Conservation (phyloP, 2,329 filamentous ascomycete genomes). For the Monosporascus sp. region DNA sequence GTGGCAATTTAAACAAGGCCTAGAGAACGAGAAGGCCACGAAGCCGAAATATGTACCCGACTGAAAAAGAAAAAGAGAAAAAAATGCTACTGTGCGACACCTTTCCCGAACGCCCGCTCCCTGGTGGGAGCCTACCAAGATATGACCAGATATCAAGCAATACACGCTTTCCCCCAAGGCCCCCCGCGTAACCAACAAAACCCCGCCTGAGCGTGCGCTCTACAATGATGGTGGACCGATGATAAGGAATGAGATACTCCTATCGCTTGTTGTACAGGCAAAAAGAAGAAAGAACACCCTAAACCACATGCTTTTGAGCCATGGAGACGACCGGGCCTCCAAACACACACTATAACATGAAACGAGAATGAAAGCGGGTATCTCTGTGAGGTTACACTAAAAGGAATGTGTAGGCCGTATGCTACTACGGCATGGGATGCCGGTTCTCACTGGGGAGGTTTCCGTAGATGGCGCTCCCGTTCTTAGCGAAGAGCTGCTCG, state of each 20-base stretch:
- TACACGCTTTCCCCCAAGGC: no score
- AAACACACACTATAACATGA: background rate
- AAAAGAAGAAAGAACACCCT: no score
- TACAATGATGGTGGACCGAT: no score
- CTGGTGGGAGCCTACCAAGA: no score
- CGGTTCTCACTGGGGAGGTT: background rate
- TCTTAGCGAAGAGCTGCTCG: background rate
- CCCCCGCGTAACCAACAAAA: no score
- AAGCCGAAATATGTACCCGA: slow-evolving; percentile 11
- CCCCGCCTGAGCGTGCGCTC: no score
- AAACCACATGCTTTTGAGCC: no score
- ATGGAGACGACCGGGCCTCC: no score
- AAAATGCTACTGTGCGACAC: slow-evolving; percentile 7
- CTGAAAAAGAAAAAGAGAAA: slow-evolving; percentile 5
- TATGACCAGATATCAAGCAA: no score
- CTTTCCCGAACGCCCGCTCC: no score
- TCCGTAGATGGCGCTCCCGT: background rate
- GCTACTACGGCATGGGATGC: background rate
- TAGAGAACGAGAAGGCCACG: slow-evolving; percentile 9
- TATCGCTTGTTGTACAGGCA: no score
- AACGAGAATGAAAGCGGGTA: background rate
- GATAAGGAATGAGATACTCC: no score
- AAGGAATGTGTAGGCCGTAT: background rate
- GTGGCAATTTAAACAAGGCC: slow-evolving; percentile 5
- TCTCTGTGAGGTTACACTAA: background rate